Conservation (phyloP, 169 alveolate species). For the Plasmodium berghei region DNA sequence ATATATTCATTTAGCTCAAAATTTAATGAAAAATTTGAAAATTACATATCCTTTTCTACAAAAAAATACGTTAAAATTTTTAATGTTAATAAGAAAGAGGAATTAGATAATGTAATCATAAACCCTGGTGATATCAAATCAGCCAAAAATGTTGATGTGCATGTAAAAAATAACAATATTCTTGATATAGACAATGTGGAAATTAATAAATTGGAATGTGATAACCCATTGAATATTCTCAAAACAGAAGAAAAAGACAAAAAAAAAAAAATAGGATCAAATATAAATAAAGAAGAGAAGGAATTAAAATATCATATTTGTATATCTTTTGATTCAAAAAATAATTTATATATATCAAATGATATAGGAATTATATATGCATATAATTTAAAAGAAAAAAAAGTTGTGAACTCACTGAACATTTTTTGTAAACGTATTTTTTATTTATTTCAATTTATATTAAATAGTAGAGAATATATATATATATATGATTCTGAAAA, state of each 20-base stretch:
- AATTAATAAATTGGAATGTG: not conserved
- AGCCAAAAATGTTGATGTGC: not conserved
- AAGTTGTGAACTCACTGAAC: constrained; percentile 4
- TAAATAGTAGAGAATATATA: constrained; percentile 32
- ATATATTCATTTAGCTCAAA: constrained; percentile 21
- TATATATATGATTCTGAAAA: constrained; percentile 68
- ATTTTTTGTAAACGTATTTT: constrained; percentile 49
- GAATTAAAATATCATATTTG: constrained; percentile 27
- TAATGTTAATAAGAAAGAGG: constrained; percentile 15
- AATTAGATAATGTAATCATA: not conserved
- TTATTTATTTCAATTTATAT: constrained; percentile 15
- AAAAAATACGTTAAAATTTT: constrained; percentile 31
- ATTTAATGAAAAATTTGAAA: constrained; percentile 7
- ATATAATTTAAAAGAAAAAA: constrained; percentile 33
- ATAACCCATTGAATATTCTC: not conserved
- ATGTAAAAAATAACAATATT: not conserved
- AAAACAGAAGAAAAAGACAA: not conserved
- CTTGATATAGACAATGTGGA: not conserved
- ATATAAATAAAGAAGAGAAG: not conserved
- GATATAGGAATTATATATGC: constrained; percentile 26
- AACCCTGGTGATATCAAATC: not conserved
- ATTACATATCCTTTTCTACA: constrained; percentile 47
- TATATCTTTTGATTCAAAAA: constrained; percentile 14
- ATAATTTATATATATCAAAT: constrained; percentile 36
- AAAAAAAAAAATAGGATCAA: not conserved